phyloP scores from a whole-genome alignment of 495 filamentous ascomycete species.

The Schizothecium vesticola region DNA sequence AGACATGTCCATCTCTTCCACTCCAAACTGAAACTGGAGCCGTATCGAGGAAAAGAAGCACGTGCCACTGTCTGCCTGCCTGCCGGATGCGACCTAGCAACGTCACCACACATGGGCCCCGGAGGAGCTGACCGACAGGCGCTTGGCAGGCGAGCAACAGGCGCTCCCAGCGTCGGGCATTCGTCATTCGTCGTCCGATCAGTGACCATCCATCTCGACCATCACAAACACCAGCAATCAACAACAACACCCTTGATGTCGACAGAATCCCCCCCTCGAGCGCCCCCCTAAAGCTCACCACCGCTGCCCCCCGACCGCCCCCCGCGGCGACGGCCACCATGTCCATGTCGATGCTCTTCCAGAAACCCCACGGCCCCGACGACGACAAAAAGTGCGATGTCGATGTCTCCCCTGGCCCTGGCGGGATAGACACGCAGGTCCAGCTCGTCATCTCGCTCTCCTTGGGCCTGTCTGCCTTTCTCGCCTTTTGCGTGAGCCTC shows the following conservation, averaged over 20 bases:
- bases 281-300: background rate
- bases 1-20: background rate
- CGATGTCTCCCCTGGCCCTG: slow-evolving; percentile 29
- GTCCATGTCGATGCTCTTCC: slow-evolving; percentile 21
- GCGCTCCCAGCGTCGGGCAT: background rate
- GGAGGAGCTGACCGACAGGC: background rate
- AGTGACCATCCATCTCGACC: background rate
- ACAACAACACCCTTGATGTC: background rate
- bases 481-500: slow-evolving; percentile 47
- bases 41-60: background rate
- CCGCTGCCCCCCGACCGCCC: background rate
- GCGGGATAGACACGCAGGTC: slow-evolving; percentile 41
- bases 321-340: slow-evolving; percentile 5
- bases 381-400: slow-evolving; percentile 25
- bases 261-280: background rate
- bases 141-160: background rate
- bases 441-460: slow-evolving; percentile 49
- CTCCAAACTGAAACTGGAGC: background rate
- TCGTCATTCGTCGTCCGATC: background rate
- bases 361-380: slow-evolving; percentile 1
- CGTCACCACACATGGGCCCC: slow-evolving; percentile 7
- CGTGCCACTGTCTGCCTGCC: background rate
- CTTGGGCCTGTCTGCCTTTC: slow-evolving; percentile 47
- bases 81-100: slow-evolving; percentile 5
- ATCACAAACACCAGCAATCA: background rate